Base-by-base conservation (phyloP, 768 basidiomycete species). In the Collybiopsis confluens region DNA sequence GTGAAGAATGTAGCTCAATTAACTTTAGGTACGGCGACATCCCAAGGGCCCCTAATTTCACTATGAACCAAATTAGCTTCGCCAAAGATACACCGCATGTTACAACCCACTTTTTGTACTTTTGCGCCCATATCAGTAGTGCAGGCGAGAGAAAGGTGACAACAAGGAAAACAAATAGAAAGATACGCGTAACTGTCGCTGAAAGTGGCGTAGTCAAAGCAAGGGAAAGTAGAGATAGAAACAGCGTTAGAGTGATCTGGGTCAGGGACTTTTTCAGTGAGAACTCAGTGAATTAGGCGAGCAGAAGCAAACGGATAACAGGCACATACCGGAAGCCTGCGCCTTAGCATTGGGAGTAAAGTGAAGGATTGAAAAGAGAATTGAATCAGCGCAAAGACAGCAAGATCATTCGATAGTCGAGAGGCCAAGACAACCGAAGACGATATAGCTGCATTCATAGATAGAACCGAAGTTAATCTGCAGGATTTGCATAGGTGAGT, bases 381-480 rank as follows among this genome's bases (percentile, higher is more conserved):
- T 52, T 93, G 74, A 62, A 91, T 82, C 54, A 98, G 80, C 33
- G 92, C 85, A 64, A 98, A 98, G 21, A 97, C 96, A 23, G 89
- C 83, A 43, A 88, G 68, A 67, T 93, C 90, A 60, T 88, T 85
- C 40, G 81, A 73, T 36, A 98, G 75, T 59, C 96, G 88, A 37
- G 94, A 97, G 28, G 94, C 92, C 57, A 98, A 76, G 52, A 98
- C 95, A 43, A 97, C 89, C 28, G 90, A 92, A 16, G 92, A 90
- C 40, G 91, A 94, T 55, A 97, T 85, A 28, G 91, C 92, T 42
- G 94, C 94, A 64, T 93, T 92, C 77, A 88, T 90, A 40, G 90
- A 92, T 54, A 93, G 66, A 44, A 93, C 88, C 43, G 89, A 91
- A 40, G 87, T 88, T 51, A 92, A 69, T 65, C 90, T 91, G 65